Evolutionary conservation across 768 basidiomycete species (phyloP), one percentile per base, ranked within the genome.

Genomic region (Amanita polypyramis): DNA sequence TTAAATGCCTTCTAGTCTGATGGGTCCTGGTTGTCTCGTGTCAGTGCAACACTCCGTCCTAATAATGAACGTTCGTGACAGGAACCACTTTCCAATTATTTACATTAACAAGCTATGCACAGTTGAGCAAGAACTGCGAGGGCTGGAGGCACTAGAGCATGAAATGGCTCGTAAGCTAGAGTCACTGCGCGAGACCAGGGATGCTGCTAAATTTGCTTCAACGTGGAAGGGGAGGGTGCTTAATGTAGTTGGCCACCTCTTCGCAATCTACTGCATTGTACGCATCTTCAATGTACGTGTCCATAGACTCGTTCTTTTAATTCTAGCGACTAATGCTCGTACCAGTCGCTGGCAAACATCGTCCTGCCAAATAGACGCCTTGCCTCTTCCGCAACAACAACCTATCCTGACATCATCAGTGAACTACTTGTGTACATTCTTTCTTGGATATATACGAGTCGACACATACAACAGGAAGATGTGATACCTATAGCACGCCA

Each of bases 231-330:
- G 86, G 1, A 69, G 63, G 44, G 42, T 79, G 2, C 63, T 73
- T 53, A 70, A 68, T 47, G 53, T 69, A 43, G 62, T 72, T 1
- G 75, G 78, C 21, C 61, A 67, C 10, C 14, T 76, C 5, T 86
- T 87, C 58, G 82, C 81, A 9, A 49, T 77, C 2, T 89, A 87
- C 59, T 89, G 84, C 54, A 59, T 77, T 3, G 67, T 77, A 29
- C 74, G 86, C 43, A 72, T 80, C 34, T 51, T 79, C 55, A 80
- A 70, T 51, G 86, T 83, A 56, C 55, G 80, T 51, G 86, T 83
- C 56, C 55, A 80, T 69, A 21, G 45, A 40, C 32, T 39, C 39
- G 14, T 29, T 21, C 43, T 14, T 25, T 11, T 7, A n/a, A 38
- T 37, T 46, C 8, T 40, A 42, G 47, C 48, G 47, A 25, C 10